Conservation (phyloP, 495 filamentous ascomycete genomes). For the Penicillium alfredii region DNA sequence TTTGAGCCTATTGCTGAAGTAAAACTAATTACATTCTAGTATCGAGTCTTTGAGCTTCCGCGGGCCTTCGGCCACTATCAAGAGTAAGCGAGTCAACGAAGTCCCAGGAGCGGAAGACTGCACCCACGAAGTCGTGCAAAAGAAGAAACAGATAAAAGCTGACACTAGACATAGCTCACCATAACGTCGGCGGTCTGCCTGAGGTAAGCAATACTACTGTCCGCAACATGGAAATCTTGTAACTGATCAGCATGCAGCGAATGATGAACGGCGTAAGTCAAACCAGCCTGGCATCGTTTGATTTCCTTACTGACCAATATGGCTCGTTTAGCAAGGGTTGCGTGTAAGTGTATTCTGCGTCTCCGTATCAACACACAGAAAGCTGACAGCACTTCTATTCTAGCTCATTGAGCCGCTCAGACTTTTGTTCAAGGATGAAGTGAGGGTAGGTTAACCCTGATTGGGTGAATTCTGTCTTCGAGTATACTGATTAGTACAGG, state of each 20-base stretch:
- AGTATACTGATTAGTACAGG: conserved; percentile 10
- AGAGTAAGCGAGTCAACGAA: conserved; percentile 12
- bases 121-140: neutral
- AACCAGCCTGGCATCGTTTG: conserved; percentile 3
- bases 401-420: conserved; percentile 77
- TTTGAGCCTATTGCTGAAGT: neutral
- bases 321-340: conserved; percentile 20
- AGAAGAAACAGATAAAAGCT: conserved; percentile 5
- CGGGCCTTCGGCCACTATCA: conserved; percentile 21
- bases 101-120: neutral
- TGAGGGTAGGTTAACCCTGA: conserved; percentile 30
- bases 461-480: neutral
- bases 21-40: conserved; percentile 8
- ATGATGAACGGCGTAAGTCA: conserved; percentile 23
- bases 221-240: conserved; percentile 1
- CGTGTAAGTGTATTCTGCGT: conserved; percentile 15
- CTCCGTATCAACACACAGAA: neutral
- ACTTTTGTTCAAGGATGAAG: conserved; percentile 78
- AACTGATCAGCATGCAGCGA: conserved; percentile 12
- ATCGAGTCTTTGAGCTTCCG: conserved; percentile 17
- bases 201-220: conserved; percentile 14
- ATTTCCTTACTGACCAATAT: conserved; percentile 10
- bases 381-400: conserved; percentile 43
- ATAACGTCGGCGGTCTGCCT: conserved; percentile 27
- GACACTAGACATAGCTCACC: conserved; percentile 20